These are phyloP conservation scores for Escallonia herrerae DNA, from an alignment of 129 eudicot genomes.

Conservation along the genomic window DNA sequence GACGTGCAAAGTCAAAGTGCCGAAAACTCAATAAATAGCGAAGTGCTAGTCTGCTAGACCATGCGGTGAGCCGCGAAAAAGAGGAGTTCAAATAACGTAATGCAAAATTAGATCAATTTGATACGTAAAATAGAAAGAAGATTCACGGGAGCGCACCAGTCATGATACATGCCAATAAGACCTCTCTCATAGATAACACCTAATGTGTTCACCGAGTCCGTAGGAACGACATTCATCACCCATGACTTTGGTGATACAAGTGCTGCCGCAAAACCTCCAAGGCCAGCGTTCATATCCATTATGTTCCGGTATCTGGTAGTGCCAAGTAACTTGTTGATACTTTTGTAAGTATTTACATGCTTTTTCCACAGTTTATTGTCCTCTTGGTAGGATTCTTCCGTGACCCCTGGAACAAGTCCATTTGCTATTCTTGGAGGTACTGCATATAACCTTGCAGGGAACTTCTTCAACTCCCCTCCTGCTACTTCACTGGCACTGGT, in stretches of 20 bases:
- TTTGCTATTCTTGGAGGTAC: conserved; percentile 71
- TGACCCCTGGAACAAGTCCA: conserved; percentile 56
- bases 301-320: conserved; percentile 75
- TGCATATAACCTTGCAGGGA: conserved; percentile 71
- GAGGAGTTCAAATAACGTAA: not conserved
- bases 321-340: conserved; percentile 46
- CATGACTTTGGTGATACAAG: conserved; percentile 64
- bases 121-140: not conserved
- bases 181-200: conserved; percentile 87
- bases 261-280: conserved; percentile 90
- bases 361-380: conserved; percentile 75
- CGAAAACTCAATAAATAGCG: not conserved
- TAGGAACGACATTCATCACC: conserved; percentile 98
- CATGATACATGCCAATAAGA: conserved; percentile 89
- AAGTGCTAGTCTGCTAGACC: not conserved
- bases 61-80: too few relatives aligned
- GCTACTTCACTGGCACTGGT: conserved; percentile 51
- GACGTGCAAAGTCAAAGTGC: not conserved
- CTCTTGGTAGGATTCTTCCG: conserved; percentile 64
- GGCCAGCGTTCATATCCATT: conserved; percentile 95
- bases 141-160: conserved; percentile 44
- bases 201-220: conserved; percentile 66
- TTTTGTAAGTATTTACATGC: conserved; percentile 60
- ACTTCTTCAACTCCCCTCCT: conserved; percentile 72
- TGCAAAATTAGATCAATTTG: not conserved